Conservation (phyloP, 1,284 basidiomycete genomes). For the Cronartium quercuum region DNA sequence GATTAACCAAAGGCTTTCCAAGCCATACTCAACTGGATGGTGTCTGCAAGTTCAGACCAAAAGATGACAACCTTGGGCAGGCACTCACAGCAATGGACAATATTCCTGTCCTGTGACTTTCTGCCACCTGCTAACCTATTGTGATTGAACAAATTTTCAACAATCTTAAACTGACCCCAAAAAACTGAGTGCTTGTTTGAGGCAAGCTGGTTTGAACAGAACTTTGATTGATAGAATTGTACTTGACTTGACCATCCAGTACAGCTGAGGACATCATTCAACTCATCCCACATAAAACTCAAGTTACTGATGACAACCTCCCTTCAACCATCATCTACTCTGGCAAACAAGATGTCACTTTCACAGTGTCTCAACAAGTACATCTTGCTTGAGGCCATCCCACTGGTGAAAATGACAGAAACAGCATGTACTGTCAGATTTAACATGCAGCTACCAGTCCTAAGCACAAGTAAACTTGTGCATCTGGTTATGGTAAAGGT, state of each 20-base stretch:
- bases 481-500: neutral
- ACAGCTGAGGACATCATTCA: neutral
- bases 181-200: neutral
- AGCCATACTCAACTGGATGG: neutral
- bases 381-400: neutral
- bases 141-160: neutral
- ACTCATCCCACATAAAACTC: neutral
- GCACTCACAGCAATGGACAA: neutral
- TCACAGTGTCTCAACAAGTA: neutral
- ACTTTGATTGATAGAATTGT: neutral
- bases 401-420: neutral
- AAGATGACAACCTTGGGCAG: neutral
- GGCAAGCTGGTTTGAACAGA: constrained; percentile 3
- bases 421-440: neutral
- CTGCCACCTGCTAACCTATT: constrained; percentile 16
- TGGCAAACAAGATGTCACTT: neutral
- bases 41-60: neutral
- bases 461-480: neutral
- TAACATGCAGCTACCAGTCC: constrained; percentile 8
- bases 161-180: neutral
- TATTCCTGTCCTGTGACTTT: neutral
- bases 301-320: neutral
- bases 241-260: neutral
- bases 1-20: neutral
- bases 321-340: neutral